These are phyloP conservation scores for Corrigiola litoralis DNA, from an alignment of 179 eudicot genomes.

Conservation along the genomic window DNA sequence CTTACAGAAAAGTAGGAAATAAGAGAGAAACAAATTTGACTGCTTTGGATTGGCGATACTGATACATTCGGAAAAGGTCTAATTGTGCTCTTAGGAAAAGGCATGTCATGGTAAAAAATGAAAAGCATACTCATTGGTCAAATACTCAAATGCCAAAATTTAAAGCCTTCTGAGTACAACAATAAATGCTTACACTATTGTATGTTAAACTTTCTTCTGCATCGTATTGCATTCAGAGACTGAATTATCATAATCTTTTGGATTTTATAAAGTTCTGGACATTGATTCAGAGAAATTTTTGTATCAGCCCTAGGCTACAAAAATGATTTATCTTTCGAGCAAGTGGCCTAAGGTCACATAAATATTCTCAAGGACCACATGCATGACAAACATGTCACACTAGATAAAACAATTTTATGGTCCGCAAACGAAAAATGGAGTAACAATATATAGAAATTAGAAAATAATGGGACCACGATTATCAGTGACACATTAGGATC, in stretches of 20 bases:
- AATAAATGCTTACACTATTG: slow-evolving; percentile 23
- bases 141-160: neutral
- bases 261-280: neutral
- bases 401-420: neutral
- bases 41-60: neutral
- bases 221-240: slow-evolving; percentile 13
- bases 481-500: neutral
- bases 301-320: neutral
- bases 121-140: neutral
- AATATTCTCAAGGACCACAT: slow-evolving; percentile 18
- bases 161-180: neutral
- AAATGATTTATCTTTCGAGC: neutral
- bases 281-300: neutral
- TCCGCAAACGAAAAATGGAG: too few species aligned
- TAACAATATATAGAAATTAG: too few species aligned
- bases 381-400: neutral
- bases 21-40: neutral
- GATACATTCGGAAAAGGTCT: neutral
- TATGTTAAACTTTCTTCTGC: slow-evolving; percentile 11
- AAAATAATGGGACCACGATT: too few species aligned
- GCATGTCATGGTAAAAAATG: neutral
- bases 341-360: slow-evolving; percentile 11
- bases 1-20: too few species aligned
- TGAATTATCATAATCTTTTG: neutral
- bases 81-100: neutral